Conservation (phyloP, 1,284 basidiomycete genomes). For the Papiliotrema terrestris region DNA sequence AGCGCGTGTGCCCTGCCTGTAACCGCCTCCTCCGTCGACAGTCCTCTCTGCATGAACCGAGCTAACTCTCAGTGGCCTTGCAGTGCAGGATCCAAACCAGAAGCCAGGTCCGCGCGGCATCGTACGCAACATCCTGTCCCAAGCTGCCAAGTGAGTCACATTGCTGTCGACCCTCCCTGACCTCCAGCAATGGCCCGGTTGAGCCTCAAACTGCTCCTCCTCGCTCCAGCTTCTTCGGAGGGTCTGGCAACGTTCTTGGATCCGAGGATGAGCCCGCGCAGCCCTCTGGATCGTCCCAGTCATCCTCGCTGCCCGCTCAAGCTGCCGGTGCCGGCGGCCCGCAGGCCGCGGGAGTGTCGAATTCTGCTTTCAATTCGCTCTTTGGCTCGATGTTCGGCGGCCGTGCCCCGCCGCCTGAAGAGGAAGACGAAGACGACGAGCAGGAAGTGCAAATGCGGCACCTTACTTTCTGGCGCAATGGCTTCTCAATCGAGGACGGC, state of each 20-base stretch:
- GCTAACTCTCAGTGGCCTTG: conserved; percentile 77
- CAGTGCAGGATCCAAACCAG: conserved; percentile 76
- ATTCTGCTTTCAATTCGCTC: conserved; percentile 12
- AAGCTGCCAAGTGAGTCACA: conserved; percentile 71
- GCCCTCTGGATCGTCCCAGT: conserved; percentile 39
- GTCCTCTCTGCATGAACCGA: too few relatives aligned
- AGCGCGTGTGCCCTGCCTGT: too few relatives aligned
- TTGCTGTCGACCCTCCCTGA: not conserved
- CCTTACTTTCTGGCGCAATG: conserved; percentile 91
- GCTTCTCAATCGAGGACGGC: conserved; percentile 90
- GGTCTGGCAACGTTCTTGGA: conserved; percentile 79
- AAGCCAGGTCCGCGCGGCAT: conserved; percentile 60
- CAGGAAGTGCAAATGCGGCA: conserved; percentile 66
- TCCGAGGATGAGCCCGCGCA: conserved; percentile 73
- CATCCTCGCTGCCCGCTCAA: not conserved
- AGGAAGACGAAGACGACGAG: conserved; percentile 53
- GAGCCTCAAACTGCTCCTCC: not conserved
- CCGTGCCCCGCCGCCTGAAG: conserved; percentile 18
- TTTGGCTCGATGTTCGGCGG: conserved; percentile 18
- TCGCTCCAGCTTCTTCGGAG: conserved; percentile 53
- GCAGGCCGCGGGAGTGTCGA: conserved; percentile 8
- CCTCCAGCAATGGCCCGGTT: not conserved
- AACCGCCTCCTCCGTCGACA: too few relatives aligned
- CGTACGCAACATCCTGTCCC: conserved; percentile 74
- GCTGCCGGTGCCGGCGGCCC: not conserved